These are phyloP conservation scores for Lactifluus volemus DNA, from an alignment of 768 basidiomycete genomes.

Conservation along the genomic window DNA sequence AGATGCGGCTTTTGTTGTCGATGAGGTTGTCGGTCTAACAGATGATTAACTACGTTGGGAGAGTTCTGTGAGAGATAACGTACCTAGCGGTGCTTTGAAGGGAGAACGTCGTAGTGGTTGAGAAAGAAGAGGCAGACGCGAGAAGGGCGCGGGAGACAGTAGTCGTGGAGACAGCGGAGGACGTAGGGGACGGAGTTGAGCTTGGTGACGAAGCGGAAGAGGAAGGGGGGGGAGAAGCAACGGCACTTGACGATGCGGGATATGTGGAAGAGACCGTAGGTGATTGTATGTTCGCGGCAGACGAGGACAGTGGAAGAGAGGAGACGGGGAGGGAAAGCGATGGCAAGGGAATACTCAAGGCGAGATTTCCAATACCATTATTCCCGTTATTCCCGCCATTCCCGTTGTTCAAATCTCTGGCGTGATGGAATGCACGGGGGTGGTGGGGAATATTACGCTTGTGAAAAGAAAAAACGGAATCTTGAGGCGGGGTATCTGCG, in stretches of 20 bases:
- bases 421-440: too few relatives aligned
- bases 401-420: too few relatives aligned
- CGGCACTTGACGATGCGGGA: not conserved
- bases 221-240: too few relatives aligned
- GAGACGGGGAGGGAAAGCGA: not conserved
- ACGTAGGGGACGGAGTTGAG: not conserved
- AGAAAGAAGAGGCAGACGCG: not conserved
- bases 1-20: not conserved
- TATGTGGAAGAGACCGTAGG: not conserved
- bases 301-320: not conserved
- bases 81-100: not conserved
- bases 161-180: not conserved
- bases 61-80: not conserved
- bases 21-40: not conserved
- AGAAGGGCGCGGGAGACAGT: not conserved
- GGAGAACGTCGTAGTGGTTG: not conserved
- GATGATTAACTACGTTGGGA: not conserved
- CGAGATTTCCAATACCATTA: too few relatives aligned
- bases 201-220: not conserved
- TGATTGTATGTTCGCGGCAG: not conserved
- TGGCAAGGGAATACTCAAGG: too few relatives aligned
- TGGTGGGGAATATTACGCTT: too few relatives aligned
- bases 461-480: too few relatives aligned
- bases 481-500: too few relatives aligned
- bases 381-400: too few relatives aligned